phyloP scores from a whole-genome alignment of 345 rosid species.

The Eucalyptus dawsonii region DNA sequence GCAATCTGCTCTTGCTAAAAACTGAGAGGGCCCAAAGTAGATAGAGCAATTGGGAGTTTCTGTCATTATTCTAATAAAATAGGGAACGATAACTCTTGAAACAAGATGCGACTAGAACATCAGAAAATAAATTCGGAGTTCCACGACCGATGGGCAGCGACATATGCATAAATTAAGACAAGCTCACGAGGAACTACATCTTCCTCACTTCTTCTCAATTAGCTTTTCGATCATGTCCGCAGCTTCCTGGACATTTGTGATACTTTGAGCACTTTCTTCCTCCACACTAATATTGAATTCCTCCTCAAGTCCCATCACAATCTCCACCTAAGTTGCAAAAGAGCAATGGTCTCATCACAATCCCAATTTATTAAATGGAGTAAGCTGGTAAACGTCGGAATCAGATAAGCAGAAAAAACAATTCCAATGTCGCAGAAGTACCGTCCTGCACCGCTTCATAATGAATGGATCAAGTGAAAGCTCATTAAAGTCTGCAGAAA shows the following conservation, averaged over 20 bases:
- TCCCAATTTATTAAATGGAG: background rate
- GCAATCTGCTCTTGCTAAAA: background rate
- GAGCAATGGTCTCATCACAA: background rate
- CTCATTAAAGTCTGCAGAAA: background rate
- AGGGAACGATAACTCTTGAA: background rate
- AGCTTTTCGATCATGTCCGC: constrained; percentile 62
- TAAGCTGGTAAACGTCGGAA: too few relatives aligned
- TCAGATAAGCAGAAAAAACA: too few relatives aligned
- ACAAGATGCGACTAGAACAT: background rate
- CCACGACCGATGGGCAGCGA: background rate
- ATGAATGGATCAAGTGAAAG: background rate
- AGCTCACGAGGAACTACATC: background rate
- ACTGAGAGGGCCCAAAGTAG: background rate
- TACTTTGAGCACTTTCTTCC: constrained; percentile 44
- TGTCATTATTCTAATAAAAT: background rate
- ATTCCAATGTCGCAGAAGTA: background rate
- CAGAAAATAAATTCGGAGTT: background rate
- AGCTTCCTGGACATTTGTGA: constrained; percentile 51
- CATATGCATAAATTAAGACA: background rate
- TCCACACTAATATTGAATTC: background rate
- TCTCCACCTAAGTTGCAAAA: constrained; percentile 36
- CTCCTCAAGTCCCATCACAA: constrained; percentile 66
- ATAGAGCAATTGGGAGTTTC: background rate
- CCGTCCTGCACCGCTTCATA: background rate
- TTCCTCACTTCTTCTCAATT: constrained; percentile 8